These are phyloP conservation scores for Cystobasidiaceae sp. DNA, from an alignment of 1,284 basidiomycete genomes.

Conservation along the genomic window DNA sequence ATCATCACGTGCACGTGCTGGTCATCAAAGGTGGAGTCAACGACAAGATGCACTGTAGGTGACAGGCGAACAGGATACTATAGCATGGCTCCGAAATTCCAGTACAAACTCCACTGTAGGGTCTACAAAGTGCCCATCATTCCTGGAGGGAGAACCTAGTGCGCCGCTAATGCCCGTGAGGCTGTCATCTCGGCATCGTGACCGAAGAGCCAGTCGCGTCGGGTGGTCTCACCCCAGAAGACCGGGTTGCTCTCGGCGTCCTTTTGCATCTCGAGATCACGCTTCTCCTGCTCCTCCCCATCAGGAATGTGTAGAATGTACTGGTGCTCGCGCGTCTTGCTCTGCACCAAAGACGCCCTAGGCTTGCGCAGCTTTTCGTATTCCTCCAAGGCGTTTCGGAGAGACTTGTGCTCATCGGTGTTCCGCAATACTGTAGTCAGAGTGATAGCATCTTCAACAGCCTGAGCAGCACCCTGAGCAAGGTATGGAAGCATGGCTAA, in stretches of 20 bases:
- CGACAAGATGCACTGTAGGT: no score
- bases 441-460: conserved; percentile 39
- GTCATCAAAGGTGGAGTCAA: no score
- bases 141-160: no score
- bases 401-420: conserved; percentile 42
- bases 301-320: conserved; percentile 44
- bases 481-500: conserved; percentile 3
- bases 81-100: no score
- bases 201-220: neutral
- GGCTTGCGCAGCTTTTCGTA: conserved; percentile 47
- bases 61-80: no score
- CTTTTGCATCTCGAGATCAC: conserved; percentile 27
- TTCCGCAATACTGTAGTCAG: conserved; percentile 44
- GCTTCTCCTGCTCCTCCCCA: conserved; percentile 35
- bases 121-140: no score
- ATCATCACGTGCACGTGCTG: no score
- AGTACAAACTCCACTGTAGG: no score
- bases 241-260: neutral
- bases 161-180: neutral
- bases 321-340: conserved; percentile 44
- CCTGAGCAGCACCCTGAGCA: conserved; percentile 19
- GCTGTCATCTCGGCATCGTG: neutral
- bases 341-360: conserved; percentile 47
- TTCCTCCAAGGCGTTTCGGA: conserved; percentile 43
- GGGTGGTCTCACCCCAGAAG: neutral